Conservation (phyloP, 2,329 filamentous ascomycete genomes). For the Ceratocystis eucalypticola region DNA sequence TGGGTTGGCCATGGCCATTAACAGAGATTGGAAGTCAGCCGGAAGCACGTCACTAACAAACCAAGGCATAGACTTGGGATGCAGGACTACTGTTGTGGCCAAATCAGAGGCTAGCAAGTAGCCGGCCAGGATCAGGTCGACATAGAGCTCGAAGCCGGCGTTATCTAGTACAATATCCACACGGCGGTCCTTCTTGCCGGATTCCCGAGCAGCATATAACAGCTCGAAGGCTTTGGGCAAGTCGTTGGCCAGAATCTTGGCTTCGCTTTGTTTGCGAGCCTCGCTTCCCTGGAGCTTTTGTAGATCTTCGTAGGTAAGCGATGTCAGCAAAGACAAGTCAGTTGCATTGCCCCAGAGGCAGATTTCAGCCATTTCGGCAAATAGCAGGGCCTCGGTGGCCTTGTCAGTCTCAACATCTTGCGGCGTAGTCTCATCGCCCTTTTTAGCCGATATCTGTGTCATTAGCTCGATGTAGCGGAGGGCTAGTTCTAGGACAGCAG, state of each 20-base stretch:
- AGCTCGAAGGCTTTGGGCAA: constrained; percentile 56
- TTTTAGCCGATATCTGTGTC: constrained; percentile 33
- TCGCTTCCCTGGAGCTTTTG: constrained; percentile 87
- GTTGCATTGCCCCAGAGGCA: constrained; percentile 97
- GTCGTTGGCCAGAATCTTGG: constrained; percentile 87
- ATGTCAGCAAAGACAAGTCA: constrained; percentile 80
- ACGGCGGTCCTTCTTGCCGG: constrained; percentile 29
- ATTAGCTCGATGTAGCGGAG: constrained; percentile 64
- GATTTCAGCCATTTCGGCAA: constrained; percentile 88
- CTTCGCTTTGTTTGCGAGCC: constrained; percentile 72
- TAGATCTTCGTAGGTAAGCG: constrained; percentile 85
- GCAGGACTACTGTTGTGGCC: constrained; percentile 74
- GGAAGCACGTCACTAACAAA: constrained; percentile 94
- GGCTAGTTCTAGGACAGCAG: constrained; percentile 71
- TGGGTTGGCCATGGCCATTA: constrained; percentile 66
- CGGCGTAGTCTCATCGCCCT: constrained; percentile 39
- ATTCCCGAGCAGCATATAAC: constrained; percentile 50
- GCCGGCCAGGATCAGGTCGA: constrained; percentile 82
- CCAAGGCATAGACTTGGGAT: constrained; percentile 93
- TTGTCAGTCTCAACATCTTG: constrained; percentile 26
- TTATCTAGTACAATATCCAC: constrained; percentile 96
- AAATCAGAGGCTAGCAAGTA: constrained; percentile 76
- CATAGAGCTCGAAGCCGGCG: constrained; percentile 91
- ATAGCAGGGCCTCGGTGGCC: constrained; percentile 63
- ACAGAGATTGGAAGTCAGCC: constrained; percentile 67